Evolutionary conservation across 805 yeast genomes (phyloP), one percentile per base, ranked within the genome.

Genomic region (Nakazawaea holstii): DNA sequence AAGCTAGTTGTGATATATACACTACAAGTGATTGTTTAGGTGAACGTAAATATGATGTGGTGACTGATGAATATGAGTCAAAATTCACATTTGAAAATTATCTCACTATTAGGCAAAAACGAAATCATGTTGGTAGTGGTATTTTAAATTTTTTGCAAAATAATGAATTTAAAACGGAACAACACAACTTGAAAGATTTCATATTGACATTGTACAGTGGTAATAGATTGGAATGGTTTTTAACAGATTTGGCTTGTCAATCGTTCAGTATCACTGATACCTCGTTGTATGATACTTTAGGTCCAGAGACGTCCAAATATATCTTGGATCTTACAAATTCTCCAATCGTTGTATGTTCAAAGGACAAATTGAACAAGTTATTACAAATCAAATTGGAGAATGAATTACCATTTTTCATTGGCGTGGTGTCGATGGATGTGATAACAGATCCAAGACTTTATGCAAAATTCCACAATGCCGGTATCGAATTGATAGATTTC

Each of bases 231-330:
- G 88, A 85, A 62, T 86, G 94, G 94, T 69, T 74, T 24, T 59
- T 84, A 20, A 63, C 85, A 26, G 94, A 86, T 64, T 62, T 84
- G 56, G 90, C 89, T 0, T 79, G 86, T 55, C 74, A 72, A 39
- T 71, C 79, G 8, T 82, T 77, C 65, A 74, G 74, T 61, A 73
- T 69, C 31, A 61, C 78, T 11, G 73, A 74, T 52, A 79, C 80
- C 8, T 74, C 82, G 2, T 59, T 79, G n/a, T 79, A 79, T 56
- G 83, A 79, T 49, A 77, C 83, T 8, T 58, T 79, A 48, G 84
- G 84, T 4, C 73, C 80, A 1, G 72, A 72, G 35, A 73, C 92
- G 6, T 74, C 88, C 2, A 74, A 73, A 49, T 82, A 82, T 58
- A 84, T 85, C 56, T 66, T 85, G 59, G 68, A 67, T 38, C 61